Conservation (phyloP, 495 filamentous ascomycete genomes). For the Hypoxylon trugodes region DNA sequence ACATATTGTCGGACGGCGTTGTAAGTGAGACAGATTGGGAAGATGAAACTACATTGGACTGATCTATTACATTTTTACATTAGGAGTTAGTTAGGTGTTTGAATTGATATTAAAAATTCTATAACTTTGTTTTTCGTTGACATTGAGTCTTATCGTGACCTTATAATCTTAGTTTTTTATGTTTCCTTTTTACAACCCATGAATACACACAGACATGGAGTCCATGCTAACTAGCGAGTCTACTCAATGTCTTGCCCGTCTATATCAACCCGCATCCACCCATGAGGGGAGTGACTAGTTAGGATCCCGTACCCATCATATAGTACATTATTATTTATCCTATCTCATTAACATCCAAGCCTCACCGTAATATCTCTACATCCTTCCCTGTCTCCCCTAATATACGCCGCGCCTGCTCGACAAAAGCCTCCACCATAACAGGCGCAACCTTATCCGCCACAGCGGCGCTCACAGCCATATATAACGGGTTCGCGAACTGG, state of each 20-base stretch:
- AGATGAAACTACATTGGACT: slow-evolving; percentile 23
- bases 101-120: slow-evolving; percentile 15
- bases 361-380: slow-evolving; percentile 24
- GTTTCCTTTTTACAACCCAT: not conserved
- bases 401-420: slow-evolving; percentile 72
- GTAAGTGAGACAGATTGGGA: slow-evolving; percentile 18
- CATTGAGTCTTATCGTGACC: not conserved
- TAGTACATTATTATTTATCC: slow-evolving; percentile 10
- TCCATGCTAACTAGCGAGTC: no score
- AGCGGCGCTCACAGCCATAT: slow-evolving; percentile 78
- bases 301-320: no score
- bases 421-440: slow-evolving; percentile 93
- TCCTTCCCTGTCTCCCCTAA: slow-evolving; percentile 49
- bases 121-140: not conserved
- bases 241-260: no score
- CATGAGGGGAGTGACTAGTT: not conserved
- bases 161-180: no score
- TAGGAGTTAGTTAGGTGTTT: slow-evolving; percentile 39
- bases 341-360: not conserved
- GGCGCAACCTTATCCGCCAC: slow-evolving; percentile 84
- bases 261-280: not conserved
- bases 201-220: no score
- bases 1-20: slow-evolving; percentile 27
- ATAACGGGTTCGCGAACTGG: slow-evolving; percentile 83
- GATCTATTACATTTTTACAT: slow-evolving; percentile 24